These are phyloP conservation scores for Alisma plantagoaquatica DNA, from an alignment of 106 monocot genomes.

Conservation along the genomic window DNA sequence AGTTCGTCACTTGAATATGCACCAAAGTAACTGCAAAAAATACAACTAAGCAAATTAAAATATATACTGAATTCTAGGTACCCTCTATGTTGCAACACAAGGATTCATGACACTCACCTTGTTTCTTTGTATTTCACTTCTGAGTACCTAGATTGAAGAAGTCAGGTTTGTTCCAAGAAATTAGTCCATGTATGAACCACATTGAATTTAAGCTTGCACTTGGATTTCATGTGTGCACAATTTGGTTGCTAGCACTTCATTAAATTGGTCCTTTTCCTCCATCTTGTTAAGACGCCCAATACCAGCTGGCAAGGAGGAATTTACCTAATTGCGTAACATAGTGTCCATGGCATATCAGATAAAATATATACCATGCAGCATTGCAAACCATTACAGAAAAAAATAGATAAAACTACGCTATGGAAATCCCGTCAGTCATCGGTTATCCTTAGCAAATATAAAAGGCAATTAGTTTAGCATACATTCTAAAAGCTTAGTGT, in stretches of 20 bases:
- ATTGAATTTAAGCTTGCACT: slow-evolving; percentile 81
- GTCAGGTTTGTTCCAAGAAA: slow-evolving; percentile 95
- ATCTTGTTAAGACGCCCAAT: slow-evolving; percentile 67
- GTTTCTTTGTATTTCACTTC: slow-evolving; percentile 68
- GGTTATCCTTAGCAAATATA: too few species aligned
- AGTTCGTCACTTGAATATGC: slow-evolving; percentile 54
- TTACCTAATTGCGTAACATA: slow-evolving; percentile 35
- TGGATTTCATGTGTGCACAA: slow-evolving; percentile 83
- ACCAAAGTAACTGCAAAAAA: slow-evolving; percentile 2
- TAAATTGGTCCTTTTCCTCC: slow-evolving; percentile 93
- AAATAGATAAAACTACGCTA: too few species aligned
- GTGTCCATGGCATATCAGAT: too few species aligned
- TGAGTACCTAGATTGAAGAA: slow-evolving; percentile 41
- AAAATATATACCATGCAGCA: too few species aligned
- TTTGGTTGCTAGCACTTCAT: slow-evolving; percentile 88
- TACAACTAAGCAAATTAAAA: too few species aligned
- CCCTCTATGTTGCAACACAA: too few species aligned
- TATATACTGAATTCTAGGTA: too few species aligned
- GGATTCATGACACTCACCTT: slow-evolving; percentile 38
- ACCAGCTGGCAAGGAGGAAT: slow-evolving; percentile 46
- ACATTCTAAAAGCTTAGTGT: too few species aligned
- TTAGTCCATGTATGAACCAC: slow-evolving; percentile 78
- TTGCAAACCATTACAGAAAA: too few species aligned
- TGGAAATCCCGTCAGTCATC: too few species aligned
- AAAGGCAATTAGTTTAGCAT: too few species aligned